Evolutionary conservation across 176 grass and related monocot species (phyloP), one percentile per base, ranked within the genome.

Genomic region (Aechmea fasciata): DNA sequence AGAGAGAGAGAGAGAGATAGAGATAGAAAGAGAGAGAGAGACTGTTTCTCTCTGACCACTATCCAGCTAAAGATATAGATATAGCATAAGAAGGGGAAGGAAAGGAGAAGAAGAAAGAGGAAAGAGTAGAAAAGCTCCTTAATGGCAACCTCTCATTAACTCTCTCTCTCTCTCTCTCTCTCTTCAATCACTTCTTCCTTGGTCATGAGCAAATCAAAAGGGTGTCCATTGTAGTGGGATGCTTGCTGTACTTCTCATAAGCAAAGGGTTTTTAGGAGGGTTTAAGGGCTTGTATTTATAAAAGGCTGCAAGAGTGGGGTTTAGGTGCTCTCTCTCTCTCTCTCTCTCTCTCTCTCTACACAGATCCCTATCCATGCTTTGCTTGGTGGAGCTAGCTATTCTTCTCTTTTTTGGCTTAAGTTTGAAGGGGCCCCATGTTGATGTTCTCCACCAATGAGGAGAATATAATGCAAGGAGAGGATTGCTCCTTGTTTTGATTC

Each of bases 281-380:
- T 80, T 77, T 75, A 47, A 80, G 66, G 80, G 63, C 41, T 54
- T 78, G 24, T 75, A 57, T 63, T 41, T 41, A 41, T 41, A 41
- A 69, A 73, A 66, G 63, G 64, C 15, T 49, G 14, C 48, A 52
- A 4, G 33, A 29, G 75, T 69, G 66, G 75, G 75, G 53, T 17
- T 13, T 68, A 49, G 65, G 65, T 67, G 0, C 25, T 26, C 33
- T 41, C 33, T 41, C 33, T 8, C 33, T 41, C 33, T 41, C 33
- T 41, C 33, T 33, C 29, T 33, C 29, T 41, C 71, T 78, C 81
- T 78, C 75, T 82, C 75, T 13, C 14, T 47, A 73, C 83, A 83
- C 87, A 85, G 83, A 90, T 90, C 80, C 77, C 83, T 72, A 81
- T 68, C 73, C 41, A 83, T 77, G 66, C 22, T 77, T 19, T 69